These are phyloP conservation scores for Evernia prunastri DNA, from an alignment of 495 filamentous ascomycete species.

Conservation along the genomic window DNA sequence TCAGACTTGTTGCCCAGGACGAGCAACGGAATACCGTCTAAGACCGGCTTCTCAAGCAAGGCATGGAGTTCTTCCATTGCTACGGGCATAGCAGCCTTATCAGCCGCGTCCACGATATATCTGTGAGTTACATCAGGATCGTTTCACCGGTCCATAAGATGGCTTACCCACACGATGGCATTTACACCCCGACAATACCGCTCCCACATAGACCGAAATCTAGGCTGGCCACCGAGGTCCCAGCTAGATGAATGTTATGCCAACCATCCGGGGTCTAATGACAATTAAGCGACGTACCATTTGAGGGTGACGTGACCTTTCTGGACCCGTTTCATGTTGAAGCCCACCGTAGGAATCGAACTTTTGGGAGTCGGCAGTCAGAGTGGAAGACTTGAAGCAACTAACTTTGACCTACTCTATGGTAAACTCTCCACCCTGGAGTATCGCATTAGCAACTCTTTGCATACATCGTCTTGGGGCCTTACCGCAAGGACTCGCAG, in stretches of 20 bases:
- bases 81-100: slow-evolving; percentile 69
- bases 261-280: slow-evolving; percentile 18
- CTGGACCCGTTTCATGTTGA: slow-evolving; percentile 98
- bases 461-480: slow-evolving; percentile 22
- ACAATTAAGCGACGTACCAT: slow-evolving; percentile 52
- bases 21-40: slow-evolving; percentile 88
- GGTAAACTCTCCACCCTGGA: slow-evolving; percentile 93
- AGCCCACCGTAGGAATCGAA: slow-evolving; percentile 96
- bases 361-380: slow-evolving; percentile 41
- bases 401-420: slow-evolving; percentile 72
- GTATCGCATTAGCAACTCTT: slow-evolving; percentile 26
- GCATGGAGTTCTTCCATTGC: slow-evolving; percentile 89
- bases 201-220: slow-evolving; percentile 99
- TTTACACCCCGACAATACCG: slow-evolving; percentile 95
- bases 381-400: slow-evolving; percentile 11
- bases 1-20: slow-evolving; percentile 98
- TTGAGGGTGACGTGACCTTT: slow-evolving; percentile 98
- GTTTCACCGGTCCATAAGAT: background rate
- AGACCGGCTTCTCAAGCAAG: slow-evolving; percentile 73
- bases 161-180: slow-evolving; percentile 70
- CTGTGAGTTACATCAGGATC: slow-evolving; percentile 37
- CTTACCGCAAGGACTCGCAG: slow-evolving; percentile 90
- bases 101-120: slow-evolving; percentile 93
- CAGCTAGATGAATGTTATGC: slow-evolving; percentile 49
- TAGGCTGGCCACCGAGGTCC: slow-evolving; percentile 95